phyloP scores from a whole-genome alignment of 2,329 filamentous ascomycete species.

The Apiospora rasikravindrae region DNA sequence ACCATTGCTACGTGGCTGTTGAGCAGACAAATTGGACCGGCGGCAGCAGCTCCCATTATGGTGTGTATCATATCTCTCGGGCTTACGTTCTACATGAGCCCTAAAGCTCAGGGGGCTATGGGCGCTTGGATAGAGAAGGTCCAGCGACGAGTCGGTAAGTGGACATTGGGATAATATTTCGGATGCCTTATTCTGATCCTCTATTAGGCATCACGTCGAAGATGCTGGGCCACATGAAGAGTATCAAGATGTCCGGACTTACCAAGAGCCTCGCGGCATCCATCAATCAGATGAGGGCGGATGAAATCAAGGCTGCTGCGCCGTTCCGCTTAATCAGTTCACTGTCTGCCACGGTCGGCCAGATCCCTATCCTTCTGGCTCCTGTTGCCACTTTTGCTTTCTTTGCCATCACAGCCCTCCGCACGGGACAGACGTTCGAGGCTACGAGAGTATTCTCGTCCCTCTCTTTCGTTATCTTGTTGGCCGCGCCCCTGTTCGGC shows the following conservation, averaged over 20 bases:
- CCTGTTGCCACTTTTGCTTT: conserved; percentile 44
- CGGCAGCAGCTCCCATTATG: conserved; percentile 41
- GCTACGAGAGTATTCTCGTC: conserved; percentile 43
- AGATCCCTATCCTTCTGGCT: conserved; percentile 40
- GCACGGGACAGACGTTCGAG: conserved; percentile 36
- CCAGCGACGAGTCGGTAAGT: conserved; percentile 21
- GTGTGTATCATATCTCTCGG: conserved; percentile 35
- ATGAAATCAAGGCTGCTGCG: conserved; percentile 39
- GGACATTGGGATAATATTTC: too few species aligned
- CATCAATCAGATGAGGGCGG: conserved; percentile 28
- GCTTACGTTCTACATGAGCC: conserved; percentile 32
- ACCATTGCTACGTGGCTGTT: conserved; percentile 41
- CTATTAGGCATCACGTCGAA: conserved; percentile 26
- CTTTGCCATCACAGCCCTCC: conserved; percentile 7
- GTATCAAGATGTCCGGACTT: conserved; percentile 43
- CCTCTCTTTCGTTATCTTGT: conserved; percentile 43
- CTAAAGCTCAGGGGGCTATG: conserved; percentile 23
- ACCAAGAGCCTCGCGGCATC: conserved; percentile 28
- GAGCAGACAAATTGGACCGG: conserved; percentile 41
- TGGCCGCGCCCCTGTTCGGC: conserved; percentile 43
- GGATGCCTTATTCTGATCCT: background rate
- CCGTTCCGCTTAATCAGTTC: conserved; percentile 42
- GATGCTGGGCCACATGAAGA: conserved; percentile 43
- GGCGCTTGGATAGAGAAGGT: conserved; percentile 18
- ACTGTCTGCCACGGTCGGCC: conserved; percentile 42